Percentiles rank a stretch among this genome's conserved stretches.
These are phyloP conservation scores for Penicillium parvum DNA, from an alignment of 495 filamentous ascomycete species.

Conservation along the genomic window DNA sequence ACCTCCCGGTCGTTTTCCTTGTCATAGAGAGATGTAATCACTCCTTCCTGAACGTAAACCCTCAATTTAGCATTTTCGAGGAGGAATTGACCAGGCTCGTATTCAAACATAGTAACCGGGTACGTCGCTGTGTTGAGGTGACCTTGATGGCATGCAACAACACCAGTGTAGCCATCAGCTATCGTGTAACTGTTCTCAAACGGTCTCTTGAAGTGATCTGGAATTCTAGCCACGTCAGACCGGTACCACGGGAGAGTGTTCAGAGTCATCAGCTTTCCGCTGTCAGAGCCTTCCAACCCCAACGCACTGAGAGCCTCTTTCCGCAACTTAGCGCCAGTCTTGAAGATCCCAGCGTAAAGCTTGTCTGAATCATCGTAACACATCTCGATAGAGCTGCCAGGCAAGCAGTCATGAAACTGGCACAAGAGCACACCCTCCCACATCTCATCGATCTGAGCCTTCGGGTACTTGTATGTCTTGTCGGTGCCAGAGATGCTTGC, in stretches of 20 bases:
- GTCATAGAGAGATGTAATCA: conserved; percentile 80
- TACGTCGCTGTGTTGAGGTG: conserved; percentile 39
- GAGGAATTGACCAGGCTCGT: conserved; percentile 65
- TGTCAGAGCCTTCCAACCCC: conserved; percentile 45
- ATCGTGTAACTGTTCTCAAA: conserved; percentile 43
- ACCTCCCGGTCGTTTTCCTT: conserved; percentile 65
- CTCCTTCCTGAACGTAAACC: conserved; percentile 66
- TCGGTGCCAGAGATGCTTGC: conserved; percentile 64
- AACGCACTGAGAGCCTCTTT: conserved; percentile 63
- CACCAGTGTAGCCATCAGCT: conserved; percentile 40
- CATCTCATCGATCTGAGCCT: conserved; percentile 84
- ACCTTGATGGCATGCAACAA: conserved; percentile 47
- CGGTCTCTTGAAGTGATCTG: conserved; percentile 28
- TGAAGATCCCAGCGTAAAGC: conserved; percentile 79
- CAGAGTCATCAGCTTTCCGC: conserved; percentile 48
- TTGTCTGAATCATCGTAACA: conserved; percentile 90
- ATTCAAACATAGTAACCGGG: conserved; percentile 59
- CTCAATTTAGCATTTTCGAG: conserved; percentile 71
- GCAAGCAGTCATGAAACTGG: conserved; percentile 96
- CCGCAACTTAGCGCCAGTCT: conserved; percentile 66
- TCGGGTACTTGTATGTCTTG: conserved; percentile 75
- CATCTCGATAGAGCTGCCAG: conserved; percentile 95
- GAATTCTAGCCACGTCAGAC: conserved; percentile 63
- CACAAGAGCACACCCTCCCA: conserved; percentile 86
- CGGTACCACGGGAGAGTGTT: conserved; percentile 86